Evolutionary conservation across 352 stramenopile genomes (phyloP), one percentile per base, ranked within the genome.

Genomic region (Bremia lactucae): DNA sequence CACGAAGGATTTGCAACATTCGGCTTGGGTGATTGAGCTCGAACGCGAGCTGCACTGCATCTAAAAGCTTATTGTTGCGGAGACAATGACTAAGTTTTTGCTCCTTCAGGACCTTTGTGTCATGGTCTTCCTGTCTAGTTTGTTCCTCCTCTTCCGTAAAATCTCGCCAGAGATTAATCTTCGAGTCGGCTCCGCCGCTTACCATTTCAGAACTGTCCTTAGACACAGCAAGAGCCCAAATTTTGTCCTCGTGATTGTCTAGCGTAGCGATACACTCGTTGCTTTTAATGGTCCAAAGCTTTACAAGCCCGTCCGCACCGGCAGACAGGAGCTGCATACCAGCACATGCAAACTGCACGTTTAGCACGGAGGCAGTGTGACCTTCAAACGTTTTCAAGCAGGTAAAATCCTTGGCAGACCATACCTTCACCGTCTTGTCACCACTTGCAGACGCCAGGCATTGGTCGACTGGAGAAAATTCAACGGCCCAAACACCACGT

Each of bases 251-350:
- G 69, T 99, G 95, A 5, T 91, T 85, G 65, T 98, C 95, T 36
- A 98, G 64, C 6, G 95, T 98, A 13, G 78, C 81, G 50, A 98
- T 91, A 56, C 95, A 99, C 64, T 98, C 95, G 64, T 97, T 97
- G 38, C 82, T 98, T 42, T 95, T 83, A 59, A 98, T 97, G 6
- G 92, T 98, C 94, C 96, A 99, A 15, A 99, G 65, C 67, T 98
- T 98, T 2, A 99, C 60, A 21, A 99, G 76, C 0, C 96, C 96
- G 58, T 98, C 95, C 16, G 95, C 95, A 42, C 91, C 94, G 1
- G 84, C 84, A 20, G 94, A 98, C 15, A 98, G 38, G 16, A 99
- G 56, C 69, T 99, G 87, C 66, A 93, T 87, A 20, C 89, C 87
- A 2, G 72, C 67, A 46, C 77, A 94, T 15, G 93, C 63, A 38